Evolutionary conservation across 2,329 filamentous ascomycete genomes (phyloP), one percentile per base, ranked within the genome.

Genomic region (Xylariaceae sp.): DNA sequence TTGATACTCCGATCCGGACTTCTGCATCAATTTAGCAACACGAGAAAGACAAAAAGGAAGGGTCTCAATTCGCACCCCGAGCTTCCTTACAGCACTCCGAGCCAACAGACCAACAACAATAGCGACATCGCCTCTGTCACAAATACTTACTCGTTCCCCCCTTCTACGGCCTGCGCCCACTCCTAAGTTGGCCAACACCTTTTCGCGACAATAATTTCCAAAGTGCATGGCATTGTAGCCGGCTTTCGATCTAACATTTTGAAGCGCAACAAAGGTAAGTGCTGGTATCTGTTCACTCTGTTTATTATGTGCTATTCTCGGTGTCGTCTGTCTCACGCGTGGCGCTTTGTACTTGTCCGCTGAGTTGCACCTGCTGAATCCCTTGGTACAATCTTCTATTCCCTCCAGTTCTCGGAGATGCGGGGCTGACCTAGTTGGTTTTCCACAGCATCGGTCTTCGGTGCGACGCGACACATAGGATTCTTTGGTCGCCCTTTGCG

Each of bases 371-470:
- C 40, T 33, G 46, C 31, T 46, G 17, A 28, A 33, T 52, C n/a
- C 45, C 53, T 41, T 50, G 52, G 55, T 60, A 52, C 51, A 31
- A 53, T 49, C 40, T 19, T 33, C 37, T 46, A 39, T 45, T 51
- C 29, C 23, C 47, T 36, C 33, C n/a, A 39, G 34, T 36, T 51
- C 49, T 60, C 59, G 50, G 52, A 60, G 58, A 43, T 68, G 69
- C 68, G 67, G 67, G 68, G 69, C 69, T 70, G 60, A 70, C 64
- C 64, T 45, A 46, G 57, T 58, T 58, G 53, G 23, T 63, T 52
- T 56, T 62, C 53, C 50, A 64, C 59, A 69, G 63, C 61, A 60
- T 59, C 63, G 57, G 23, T 37, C 56, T 56, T 47, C 36, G 37
- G 61, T 62, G 48, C 56, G 43, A 62, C 63, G 16, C 58, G 41